phyloP scores from a whole-genome alignment of 202 grass and related monocot species.

The Cymbopogon flexuosus region DNA sequence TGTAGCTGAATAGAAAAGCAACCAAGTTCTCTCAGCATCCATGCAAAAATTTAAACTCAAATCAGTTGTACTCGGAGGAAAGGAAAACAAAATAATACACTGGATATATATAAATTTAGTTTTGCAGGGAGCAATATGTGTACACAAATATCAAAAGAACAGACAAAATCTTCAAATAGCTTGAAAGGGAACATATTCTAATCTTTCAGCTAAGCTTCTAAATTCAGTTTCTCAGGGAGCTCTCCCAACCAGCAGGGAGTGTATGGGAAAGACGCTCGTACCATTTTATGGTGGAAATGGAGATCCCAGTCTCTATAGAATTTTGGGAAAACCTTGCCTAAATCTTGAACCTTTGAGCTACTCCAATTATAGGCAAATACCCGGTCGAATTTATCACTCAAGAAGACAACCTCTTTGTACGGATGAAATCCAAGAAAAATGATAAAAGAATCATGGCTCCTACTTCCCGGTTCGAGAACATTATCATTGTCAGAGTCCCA shows the following conservation, averaged over 20 bases:
- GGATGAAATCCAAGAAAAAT: not conserved
- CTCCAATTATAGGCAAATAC: slow-evolving; percentile 4
- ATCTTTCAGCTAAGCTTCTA: too few relatives aligned
- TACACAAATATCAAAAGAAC: too few relatives aligned
- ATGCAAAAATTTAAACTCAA: too few relatives aligned
- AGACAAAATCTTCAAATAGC: too few relatives aligned
- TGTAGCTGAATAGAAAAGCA: too few relatives aligned
- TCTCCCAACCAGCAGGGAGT: slow-evolving; percentile 10
- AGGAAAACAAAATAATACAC: too few relatives aligned
- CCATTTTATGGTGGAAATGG: not conserved
- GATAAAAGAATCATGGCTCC: not conserved
- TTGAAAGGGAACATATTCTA: too few relatives aligned
- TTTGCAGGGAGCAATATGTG: too few relatives aligned
- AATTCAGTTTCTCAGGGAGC: not conserved
- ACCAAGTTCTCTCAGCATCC: too few relatives aligned
- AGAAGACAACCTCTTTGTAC: not conserved
- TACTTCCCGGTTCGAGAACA: slow-evolving; percentile 15
- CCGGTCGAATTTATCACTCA: not conserved
- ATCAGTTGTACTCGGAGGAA: too few relatives aligned
- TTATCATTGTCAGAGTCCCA: slow-evolving; percentile 24
- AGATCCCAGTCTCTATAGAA: not conserved
- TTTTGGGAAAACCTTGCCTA: slow-evolving; percentile 15
- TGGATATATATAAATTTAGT: too few relatives aligned
- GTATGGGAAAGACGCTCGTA: not conserved
- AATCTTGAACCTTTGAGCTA: slow-evolving; percentile 22